A percentile compares a stretch with the other conserved stretches of the same genome.
Evolutionary conservation across 345 rosid species (phyloP).

Genomic region (Eucalyptus paniculata): DNA sequence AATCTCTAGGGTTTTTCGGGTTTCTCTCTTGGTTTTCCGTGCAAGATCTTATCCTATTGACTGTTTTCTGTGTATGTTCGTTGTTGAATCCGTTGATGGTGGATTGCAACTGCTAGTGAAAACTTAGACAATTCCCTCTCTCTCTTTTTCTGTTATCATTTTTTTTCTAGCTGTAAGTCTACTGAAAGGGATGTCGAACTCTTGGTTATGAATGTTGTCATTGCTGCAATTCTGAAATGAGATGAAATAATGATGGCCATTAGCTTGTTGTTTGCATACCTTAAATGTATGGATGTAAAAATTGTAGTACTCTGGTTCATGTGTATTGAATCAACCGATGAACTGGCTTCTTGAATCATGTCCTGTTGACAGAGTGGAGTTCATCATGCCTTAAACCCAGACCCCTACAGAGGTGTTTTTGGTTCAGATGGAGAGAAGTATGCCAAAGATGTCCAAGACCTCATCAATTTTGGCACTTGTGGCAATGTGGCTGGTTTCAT

Average conservation of each 20-base stretch:
- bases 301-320: not conserved
- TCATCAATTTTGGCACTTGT: slow-evolving; percentile 73
- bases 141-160: not conserved
- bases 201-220: not conserved
- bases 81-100: not conserved
- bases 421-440: slow-evolving; percentile 92
- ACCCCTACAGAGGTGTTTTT: slow-evolving; percentile 90
- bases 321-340: not conserved
- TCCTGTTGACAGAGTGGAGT: slow-evolving; percentile 52
- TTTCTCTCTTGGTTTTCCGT: not conserved
- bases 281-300: not conserved
- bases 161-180: not conserved
- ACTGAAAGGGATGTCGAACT: not conserved
- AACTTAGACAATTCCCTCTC: not conserved
- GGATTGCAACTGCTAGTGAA: not conserved
- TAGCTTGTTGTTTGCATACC: not conserved
- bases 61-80: not conserved
- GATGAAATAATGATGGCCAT: not conserved
- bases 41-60: not conserved
- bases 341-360: not conserved
- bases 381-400: slow-evolving; percentile 93
- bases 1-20: not conserved
- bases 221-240: not conserved
- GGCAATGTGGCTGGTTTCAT: slow-evolving; percentile 85
- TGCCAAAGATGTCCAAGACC: slow-evolving; percentile 75